Base-by-base conservation (phyloP, 345 rosid species). In the Acer saccharum region DNA sequence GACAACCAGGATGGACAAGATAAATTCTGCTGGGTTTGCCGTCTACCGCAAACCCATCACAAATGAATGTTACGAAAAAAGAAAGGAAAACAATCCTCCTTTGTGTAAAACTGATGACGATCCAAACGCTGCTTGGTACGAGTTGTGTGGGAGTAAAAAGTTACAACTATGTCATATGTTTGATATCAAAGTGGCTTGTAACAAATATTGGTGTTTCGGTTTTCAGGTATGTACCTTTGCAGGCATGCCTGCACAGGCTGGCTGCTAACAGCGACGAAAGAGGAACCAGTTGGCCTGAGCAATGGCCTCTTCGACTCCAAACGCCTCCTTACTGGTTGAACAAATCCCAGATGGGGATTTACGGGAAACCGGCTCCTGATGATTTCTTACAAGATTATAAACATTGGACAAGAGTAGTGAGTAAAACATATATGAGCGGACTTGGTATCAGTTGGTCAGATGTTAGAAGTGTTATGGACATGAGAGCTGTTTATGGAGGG, bases 401-500 rank as follows among this genome's bases (percentile, higher is more conserved):
- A 61, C 97, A 96, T 64, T 94, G 97, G 98, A 91, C 88, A 75
- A 79, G 83, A 44, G 95, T 92, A 13, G 97, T 94, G 41, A 86
- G 81, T 82, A 83, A 80, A 60, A 85, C 89, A 60, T 94, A 94
- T 81, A 83, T 92, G 89, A 91, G 83, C 16, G 93, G 87, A 77
- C 76, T 94, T 68, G 98, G 97, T 7, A 88, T 96, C 86, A 89
- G 88, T 58, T 94, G 99, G 98, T 79, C 90, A 18, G 82, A 91
- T 62, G 95, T 94, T 35, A 87, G 97, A 79, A 96, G 89, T 77
- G 89, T 96, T 43, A 88, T 96, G 99, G 99, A 96, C 81, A 92
- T 92, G 99, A 79, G 97, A 88, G 94, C 97, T 77, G 97, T 90
- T 71, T 96, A 92, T 52, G 97, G 95, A 79, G 99, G 98, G 97